A percentile compares a stretch with the other conserved stretches of the same genome.
Evolutionary conservation across 2,329 filamentous ascomycete species (phyloP).

Genomic region (Pseudocercospora crystallina): DNA sequence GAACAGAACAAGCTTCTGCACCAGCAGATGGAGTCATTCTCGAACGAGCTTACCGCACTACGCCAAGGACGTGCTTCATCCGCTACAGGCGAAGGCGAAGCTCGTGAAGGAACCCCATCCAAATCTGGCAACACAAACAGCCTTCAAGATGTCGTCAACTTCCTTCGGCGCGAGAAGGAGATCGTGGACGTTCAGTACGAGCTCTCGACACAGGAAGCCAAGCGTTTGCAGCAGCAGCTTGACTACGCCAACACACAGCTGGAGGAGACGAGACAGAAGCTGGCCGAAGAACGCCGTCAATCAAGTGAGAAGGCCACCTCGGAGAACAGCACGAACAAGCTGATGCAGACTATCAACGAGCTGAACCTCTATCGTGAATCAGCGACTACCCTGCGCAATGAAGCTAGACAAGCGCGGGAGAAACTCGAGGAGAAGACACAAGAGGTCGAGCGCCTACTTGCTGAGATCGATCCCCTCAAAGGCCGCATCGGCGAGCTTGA

Average conservation of each 20-base stretch:
- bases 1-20: constrained; percentile 90
- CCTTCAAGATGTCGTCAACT: constrained; percentile 86
- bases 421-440: constrained; percentile 72
- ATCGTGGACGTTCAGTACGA: constrained; percentile 97
- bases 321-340: constrained; percentile 78
- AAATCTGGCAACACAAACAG: constrained; percentile 54
- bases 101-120: constrained; percentile 37
- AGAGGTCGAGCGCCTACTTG: constrained; percentile 72
- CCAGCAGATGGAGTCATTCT: constrained; percentile 79
- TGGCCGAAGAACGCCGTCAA: constrained; percentile 81
- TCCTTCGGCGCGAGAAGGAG: constrained; percentile 91
- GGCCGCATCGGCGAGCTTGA: constrained; percentile 78
- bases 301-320: constrained; percentile 71
- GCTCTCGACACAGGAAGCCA: constrained; percentile 81
- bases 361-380: constrained; percentile 95
- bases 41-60: constrained; percentile 71
- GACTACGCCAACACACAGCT: constrained; percentile 84
- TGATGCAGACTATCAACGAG: constrained; percentile 93
- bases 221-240: constrained; percentile 84
- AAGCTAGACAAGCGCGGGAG: constrained; percentile 75
- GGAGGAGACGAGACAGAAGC: constrained; percentile 82
- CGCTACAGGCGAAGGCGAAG: constrained; percentile 53
- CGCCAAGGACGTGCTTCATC: constrained; percentile 68
- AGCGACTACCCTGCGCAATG: constrained; percentile 84
- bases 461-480: constrained; percentile 78